phyloP scores from a whole-genome alignment of 495 filamentous ascomycete species.

The Hypoxylon fragiforme region DNA sequence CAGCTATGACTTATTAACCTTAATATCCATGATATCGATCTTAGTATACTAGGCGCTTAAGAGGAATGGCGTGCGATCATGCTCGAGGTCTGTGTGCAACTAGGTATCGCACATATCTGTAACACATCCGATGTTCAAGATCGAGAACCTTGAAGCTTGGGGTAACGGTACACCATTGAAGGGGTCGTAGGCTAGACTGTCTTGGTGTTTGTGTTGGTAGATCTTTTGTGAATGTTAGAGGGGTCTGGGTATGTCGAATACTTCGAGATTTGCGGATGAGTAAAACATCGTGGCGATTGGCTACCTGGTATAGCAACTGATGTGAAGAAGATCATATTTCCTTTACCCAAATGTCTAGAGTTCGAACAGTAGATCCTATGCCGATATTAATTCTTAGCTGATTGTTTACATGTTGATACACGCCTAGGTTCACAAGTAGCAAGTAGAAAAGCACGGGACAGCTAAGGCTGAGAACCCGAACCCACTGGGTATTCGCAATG shows the following conservation, averaged over 20 bases:
- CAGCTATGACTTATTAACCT: slow-evolving; percentile 1
- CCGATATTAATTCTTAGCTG: too few relatives aligned
- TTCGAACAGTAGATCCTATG: not conserved
- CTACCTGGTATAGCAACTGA: too few relatives aligned
- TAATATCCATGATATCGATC: not conserved
- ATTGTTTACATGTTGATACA: too few relatives aligned
- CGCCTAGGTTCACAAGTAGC: not conserved
- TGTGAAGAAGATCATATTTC: slow-evolving; percentile 5
- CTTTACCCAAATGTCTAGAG: slow-evolving; percentile 1
- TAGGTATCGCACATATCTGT: slow-evolving; percentile 25
- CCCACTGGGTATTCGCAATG: slow-evolving; percentile 21
- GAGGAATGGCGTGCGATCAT: slow-evolving; percentile 3
- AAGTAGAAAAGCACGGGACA: not conserved
- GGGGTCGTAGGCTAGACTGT: slow-evolving; percentile 5
- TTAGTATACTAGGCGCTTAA: not conserved
- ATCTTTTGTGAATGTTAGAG: not conserved
- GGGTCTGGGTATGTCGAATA: too few relatives aligned
- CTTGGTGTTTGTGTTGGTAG: not conserved
- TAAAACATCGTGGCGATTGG: slow-evolving; percentile 14
- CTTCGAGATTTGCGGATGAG: not conserved
- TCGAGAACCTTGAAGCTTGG: slow-evolving; percentile 23
- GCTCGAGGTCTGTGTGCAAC: slow-evolving; percentile 21
- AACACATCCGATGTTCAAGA: slow-evolving; percentile 31
- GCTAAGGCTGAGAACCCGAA: slow-evolving; percentile 29
- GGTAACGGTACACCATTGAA: slow-evolving; percentile 10